Evolutionary conservation across 2,329 filamentous ascomycete species (phyloP).

Genomic region (Ilyonectria sp.): DNA sequence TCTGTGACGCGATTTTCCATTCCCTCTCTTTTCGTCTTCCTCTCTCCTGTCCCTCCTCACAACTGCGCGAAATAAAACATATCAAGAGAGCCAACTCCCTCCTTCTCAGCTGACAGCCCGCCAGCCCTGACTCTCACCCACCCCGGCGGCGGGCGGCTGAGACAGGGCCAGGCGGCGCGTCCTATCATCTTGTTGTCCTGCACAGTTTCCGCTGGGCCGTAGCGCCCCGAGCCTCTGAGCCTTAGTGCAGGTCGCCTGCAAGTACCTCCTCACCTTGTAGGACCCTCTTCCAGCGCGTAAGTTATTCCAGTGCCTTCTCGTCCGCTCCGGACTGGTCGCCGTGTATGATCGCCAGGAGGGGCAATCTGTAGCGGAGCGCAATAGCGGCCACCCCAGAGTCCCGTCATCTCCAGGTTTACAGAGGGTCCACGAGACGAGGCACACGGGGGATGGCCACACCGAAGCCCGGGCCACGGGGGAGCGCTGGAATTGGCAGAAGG

Average conservation of each 20-base stretch:
- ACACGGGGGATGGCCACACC: constrained; percentile 13
- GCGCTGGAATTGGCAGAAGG: constrained; percentile 13
- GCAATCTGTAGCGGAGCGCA: constrained; percentile 1
- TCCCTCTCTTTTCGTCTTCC: not conserved
- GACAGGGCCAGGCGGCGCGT: constrained; percentile 20
- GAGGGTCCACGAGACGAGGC: constrained; percentile 20
- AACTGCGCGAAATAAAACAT: constrained; percentile 9
- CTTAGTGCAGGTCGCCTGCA: not conserved
- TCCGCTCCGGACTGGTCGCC: not conserved
- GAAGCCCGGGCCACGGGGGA: constrained; percentile 21
- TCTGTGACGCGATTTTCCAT: not conserved
- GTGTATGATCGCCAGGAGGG: not conserved
- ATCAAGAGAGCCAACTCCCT: not conserved
- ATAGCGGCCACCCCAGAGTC: constrained; percentile 9
- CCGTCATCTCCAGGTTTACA: constrained; percentile 6
- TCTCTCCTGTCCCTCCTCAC: not conserved
- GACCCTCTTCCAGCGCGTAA: not conserved
- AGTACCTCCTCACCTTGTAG: not conserved
- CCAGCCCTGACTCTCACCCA: constrained; percentile 10
- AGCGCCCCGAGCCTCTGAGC: constrained; percentile 36
- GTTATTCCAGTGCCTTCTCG: not conserved
- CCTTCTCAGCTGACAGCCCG: not conserved
- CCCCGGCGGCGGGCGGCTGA: constrained; percentile 31
- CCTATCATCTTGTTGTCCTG: constrained; percentile 27
- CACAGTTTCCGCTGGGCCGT: constrained; percentile 48